Base-by-base conservation (phyloP, 2,329 filamentous ascomycete genomes). In the Exophiala oligosperma region DNA sequence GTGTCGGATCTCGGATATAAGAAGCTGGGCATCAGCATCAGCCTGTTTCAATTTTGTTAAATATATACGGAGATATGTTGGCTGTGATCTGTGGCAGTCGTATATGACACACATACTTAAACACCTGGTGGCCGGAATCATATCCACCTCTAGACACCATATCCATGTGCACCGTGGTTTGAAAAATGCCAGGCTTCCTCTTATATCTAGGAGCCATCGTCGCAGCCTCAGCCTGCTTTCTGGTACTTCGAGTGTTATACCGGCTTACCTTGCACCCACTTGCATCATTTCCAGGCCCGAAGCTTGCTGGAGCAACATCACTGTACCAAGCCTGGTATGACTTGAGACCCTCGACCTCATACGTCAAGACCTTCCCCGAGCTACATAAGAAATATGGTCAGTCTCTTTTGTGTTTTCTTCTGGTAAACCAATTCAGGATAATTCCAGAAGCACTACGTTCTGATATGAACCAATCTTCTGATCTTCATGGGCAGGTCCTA, bases 231-330 rank as follows among this genome's bases (percentile, higher is more conserved):
- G 12, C 47, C 40, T 46, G 29, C n/a, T 56, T 56, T 35, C 4
- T 53, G 26, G 17, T 57, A 9, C 32, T 49, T 7, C 49, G 49
- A 26, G 32, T 37, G 9, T 14, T 49, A 9, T 68, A 70, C 54
- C 66, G 71, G n/a, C 57, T 73, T 4, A 70, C 62, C 59, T 66
- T 72, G 38, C 67, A 68, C 57, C 73, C 72, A 5, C 52, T 74
- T 5, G 66, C 71, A 12, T 66, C 66, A n/a, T 68, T 73, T 46
- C 73, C 72, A 1, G 73, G 73, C 5, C 72, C 72, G 1, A 71
- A 66, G 46, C 47, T 74, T 14, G 72, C 70, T n/a, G 66, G 64
- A 6, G 26, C 68, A 7, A 70, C 65, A 17, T 64, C 59, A 26
- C 60, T 57, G 50, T 70, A 70, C 57, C 68, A 70, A 38, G 64